These are phyloP conservation scores for Pinus taeda DNA, from an alignment of 75 land plant genomes.

Conservation along the genomic window DNA sequence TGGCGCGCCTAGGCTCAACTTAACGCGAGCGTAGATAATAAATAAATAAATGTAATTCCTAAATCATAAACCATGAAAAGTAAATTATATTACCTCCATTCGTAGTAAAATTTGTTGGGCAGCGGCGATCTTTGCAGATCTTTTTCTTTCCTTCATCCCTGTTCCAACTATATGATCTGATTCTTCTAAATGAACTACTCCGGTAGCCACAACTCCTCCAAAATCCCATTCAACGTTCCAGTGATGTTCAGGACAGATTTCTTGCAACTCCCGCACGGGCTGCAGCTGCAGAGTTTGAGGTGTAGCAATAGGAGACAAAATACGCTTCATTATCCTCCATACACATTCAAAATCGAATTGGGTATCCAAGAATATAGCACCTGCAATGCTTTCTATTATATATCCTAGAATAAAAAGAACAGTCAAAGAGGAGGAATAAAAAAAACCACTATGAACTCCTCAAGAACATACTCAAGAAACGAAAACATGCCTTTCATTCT, in stretches of 20 bases:
- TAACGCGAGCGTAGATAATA: too few relatives aligned
- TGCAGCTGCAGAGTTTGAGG: slow-evolving; percentile 37
- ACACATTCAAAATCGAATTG: slow-evolving; percentile 30
- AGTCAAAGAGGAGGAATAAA: too few relatives aligned
- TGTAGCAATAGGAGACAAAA: slow-evolving; percentile 41
- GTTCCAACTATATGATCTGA: not conserved
- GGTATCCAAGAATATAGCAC: slow-evolving; percentile 43
- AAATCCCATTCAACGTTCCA: slow-evolving; percentile 9
- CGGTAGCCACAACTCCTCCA: slow-evolving; percentile 2
- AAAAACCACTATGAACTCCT: too few relatives aligned
- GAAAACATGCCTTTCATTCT: too few relatives aligned
- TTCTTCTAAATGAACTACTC: slow-evolving; percentile 18
- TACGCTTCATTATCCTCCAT: slow-evolving; percentile 37
- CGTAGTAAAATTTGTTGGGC: slow-evolving; percentile 16
- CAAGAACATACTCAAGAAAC: too few relatives aligned
- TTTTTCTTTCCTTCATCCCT: slow-evolving; percentile 4
- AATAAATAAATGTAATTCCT: too few relatives aligned
- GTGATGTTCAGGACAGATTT: slow-evolving; percentile 21
- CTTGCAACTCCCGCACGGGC: slow-evolving; percentile 36
- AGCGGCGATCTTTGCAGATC: slow-evolving; percentile 25
- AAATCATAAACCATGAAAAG: too few relatives aligned
- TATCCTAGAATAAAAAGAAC: slow-evolving; percentile 19
- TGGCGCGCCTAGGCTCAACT: too few relatives aligned
- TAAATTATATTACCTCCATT: not conserved
- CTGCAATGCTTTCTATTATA: slow-evolving; percentile 49